Evolutionary conservation across 768 basidiomycete species (phyloP), one percentile per base, ranked within the genome.

Genomic region (Exidia glandulosa): DNA sequence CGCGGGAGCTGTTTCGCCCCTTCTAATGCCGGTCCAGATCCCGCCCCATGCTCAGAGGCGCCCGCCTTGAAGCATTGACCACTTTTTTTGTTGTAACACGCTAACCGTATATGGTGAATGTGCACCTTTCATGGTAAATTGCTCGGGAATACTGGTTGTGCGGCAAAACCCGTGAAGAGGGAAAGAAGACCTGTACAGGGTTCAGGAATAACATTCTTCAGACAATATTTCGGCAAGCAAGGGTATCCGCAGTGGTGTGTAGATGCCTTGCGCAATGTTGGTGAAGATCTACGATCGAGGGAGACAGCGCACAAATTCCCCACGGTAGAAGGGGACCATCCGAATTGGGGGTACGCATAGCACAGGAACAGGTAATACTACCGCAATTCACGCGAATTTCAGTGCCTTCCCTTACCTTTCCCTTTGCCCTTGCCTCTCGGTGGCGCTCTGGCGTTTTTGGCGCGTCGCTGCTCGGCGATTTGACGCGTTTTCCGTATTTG

Each of bases 161-260:
- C n/a, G n/a, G n/a, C n/a, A n/a, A n/a, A n/a, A n/a, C n/a, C n/a
- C n/a, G n/a, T n/a, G n/a, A n/a, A n/a, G n/a, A n/a, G n/a, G n/a
- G n/a, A n/a, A n/a, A n/a, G n/a, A n/a, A n/a, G n/a, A n/a, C n/a
- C n/a, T n/a, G n/a, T n/a, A n/a, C n/a, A n/a, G n/a, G n/a, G n/a
- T n/a, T n/a, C n/a, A n/a, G n/a, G n/a, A n/a, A n/a, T 78, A 57
- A 73, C 72, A 6, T 95, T 94, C 73, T 94, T 95, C 71, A 77
- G 76, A 33, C 73, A 75, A 48, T 94, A 93, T 70, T 95, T 90
- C 66, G 85, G 81, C 6, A 77, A 82, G 59, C 73, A 76, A n/a
- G 87, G 86, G 10, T 91, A 93, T 69, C 91, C 91, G 0, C 82
- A 84, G 67, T 95, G 92, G 92, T 89, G 88, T 65, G 82, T 94